Evolutionary conservation across 257 asterid species (phyloP), one percentile per base, ranked within the genome.

Genomic region (Gentiana straminea): DNA sequence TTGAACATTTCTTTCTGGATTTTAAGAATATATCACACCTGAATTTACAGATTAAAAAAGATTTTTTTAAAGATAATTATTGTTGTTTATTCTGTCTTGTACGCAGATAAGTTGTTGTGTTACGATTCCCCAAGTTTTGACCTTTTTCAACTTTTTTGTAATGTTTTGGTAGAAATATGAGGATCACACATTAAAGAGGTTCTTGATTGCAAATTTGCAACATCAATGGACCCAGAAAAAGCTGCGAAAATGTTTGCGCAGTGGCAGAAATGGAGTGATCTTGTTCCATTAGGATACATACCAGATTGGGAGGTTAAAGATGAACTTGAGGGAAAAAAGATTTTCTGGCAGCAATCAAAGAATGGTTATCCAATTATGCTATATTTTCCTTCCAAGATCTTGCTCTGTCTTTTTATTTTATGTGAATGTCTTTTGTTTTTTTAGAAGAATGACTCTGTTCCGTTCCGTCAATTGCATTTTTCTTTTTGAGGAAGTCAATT

Each of bases 211-310:
- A 24, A 24, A 24, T 24, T 24, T 24, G 24, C 24, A 39, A 86
- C 95, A 68, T 86, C 95, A 57, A 75, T 77, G 73, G 89, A 89
- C 77, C 8, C 49, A 45, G 83, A 70, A 4, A 89, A 86, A 66
- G 94, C 95, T 62, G 80, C 95, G 13, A 86, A 84, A 55, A 83
- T 89, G 97, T 78, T 86, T 57, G 80, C 75, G 56, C 78, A 89
- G 69, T 86, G 95, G 97, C 64, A 61, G 36, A 74, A 81, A 62
- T 89, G 97, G 95, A 81, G 95, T 64, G 62, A 73, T 0, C 78
- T 78, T 60, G 97, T 86, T 62, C 95, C 97, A 5, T 72, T 64
- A 9, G 67, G 74, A 11, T 45, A 57, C 56, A 82, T 89, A 49
- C 73, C 88, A 56, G 86, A 82, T 2, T 71, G 88, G 33, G 73